A percentile compares a stretch with the other conserved stretches of the same genome.
Conservation (phyloP, 2,329 filamentous ascomycete species). For the Hortaea sp. region DNA sequence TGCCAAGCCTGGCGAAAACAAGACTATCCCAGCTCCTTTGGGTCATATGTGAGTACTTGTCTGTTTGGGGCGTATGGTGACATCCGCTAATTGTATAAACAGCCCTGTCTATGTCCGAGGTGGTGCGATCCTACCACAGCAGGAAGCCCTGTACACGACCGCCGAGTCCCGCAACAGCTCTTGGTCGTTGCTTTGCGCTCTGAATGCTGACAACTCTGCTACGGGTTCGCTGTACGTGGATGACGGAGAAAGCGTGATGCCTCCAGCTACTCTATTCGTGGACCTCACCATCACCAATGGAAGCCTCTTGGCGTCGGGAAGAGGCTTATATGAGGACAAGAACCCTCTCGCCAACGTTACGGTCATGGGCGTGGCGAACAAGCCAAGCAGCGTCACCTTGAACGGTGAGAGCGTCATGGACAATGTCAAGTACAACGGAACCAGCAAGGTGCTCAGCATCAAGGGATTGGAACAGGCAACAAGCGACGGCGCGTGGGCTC, state of each 20-base stretch:
- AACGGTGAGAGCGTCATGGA: conserved; percentile 37
- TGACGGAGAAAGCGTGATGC: conserved; percentile 45
- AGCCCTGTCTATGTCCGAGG: conserved; percentile 65
- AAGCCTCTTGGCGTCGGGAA: conserved; percentile 39
- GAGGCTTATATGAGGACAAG: conserved; percentile 45
- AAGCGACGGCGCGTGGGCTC: conserved; percentile 44
- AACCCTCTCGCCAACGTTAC: conserved; percentile 54
- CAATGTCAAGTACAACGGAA: conserved; percentile 41
- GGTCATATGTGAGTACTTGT: conserved; percentile 34
- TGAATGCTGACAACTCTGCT: conserved; percentile 46
- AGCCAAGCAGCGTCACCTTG: conserved; percentile 38
- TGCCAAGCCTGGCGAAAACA: conserved; percentile 45
- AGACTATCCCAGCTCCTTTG: conserved; percentile 50
- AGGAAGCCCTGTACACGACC: conserved; percentile 60
- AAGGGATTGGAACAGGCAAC: conserved; percentile 41
- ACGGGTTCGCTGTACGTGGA: conserved; percentile 59
- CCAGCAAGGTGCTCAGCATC: conserved; percentile 41
- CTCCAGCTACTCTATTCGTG: conserved; percentile 46
- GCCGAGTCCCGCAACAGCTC: conserved; percentile 50
- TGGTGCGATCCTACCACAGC: conserved; percentile 56
- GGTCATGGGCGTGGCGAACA: conserved; percentile 44
- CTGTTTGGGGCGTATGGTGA: not conserved
- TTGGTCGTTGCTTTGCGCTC: conserved; percentile 57
- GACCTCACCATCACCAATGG: conserved; percentile 31
- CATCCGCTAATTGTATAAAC: not conserved